Conservation (phyloP, 208 protist species). For the Eutreptiella sp. region DNA sequence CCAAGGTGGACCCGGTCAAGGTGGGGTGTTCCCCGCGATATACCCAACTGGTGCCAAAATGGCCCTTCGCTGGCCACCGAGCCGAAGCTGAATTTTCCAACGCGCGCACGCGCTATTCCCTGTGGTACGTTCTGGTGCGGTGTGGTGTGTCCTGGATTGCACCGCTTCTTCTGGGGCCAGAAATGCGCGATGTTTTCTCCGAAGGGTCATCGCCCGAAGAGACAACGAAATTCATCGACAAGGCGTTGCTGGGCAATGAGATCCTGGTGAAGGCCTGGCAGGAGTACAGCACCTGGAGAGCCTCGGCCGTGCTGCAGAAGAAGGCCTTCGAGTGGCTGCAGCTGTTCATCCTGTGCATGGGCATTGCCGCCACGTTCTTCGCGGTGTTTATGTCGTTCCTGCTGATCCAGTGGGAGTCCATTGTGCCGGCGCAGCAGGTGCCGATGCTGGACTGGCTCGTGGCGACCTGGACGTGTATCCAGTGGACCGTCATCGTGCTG, state of each 20-base stretch:
- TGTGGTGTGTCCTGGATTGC: too few species aligned
- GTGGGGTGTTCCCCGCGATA: too few species aligned
- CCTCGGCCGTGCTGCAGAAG: constrained; percentile 9
- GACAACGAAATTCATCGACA: constrained; percentile 16
- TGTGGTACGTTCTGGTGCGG: too few species aligned
- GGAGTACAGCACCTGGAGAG: constrained; percentile 1
- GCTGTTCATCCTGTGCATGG: constrained; percentile 5
- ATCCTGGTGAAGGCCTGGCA: constrained; percentile 21
- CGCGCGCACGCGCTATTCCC: too few species aligned
- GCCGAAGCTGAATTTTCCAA: too few species aligned
- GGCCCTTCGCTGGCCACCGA: too few species aligned
- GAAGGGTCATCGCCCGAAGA: too few species aligned
- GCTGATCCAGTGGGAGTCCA: neutral
- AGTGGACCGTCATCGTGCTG: constrained; percentile 12
- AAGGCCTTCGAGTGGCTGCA: constrained; percentile 6
- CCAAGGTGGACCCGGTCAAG: too few species aligned
- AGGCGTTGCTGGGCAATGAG: constrained; percentile 6
- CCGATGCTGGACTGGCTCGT: neutral
- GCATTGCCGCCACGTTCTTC: constrained; percentile 3
- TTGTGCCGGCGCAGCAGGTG: neutral
- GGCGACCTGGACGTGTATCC: neutral
- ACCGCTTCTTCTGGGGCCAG: too few species aligned
- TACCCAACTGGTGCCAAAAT: too few species aligned
- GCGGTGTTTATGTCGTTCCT: constrained; percentile 11
- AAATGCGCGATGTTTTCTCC: too few species aligned